Evolutionary conservation across 371 early-diverging fungal species (phyloP), one percentile per base, ranked within the genome.

Genomic region (Apophysomyces elegans): DNA sequence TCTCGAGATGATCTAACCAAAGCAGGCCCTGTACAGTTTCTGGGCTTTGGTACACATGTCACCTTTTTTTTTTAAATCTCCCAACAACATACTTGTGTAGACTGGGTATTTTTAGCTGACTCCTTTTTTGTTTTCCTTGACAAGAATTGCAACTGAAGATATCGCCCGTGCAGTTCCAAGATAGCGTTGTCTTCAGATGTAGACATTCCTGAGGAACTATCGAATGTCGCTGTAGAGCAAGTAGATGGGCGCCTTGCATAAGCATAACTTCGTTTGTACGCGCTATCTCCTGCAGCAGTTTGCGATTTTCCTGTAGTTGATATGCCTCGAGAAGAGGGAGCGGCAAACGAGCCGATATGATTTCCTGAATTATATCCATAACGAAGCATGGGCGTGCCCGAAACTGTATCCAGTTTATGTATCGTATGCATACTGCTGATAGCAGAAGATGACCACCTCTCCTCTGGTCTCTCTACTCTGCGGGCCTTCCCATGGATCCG

Each of bases 141-240:
- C 2, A 67, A 16, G 13, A 36, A 58, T 67, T 62, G 50, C 58
- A 58, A 58, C 39, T 62, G 67, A 2, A 62, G 35, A 58, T 62
- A 67, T 14, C 38, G 43, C n/a, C 58, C 59, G 38, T 67, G 62
- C 18, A 45, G 35, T 5, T 50, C 16, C 8, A 59, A 44, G 16
- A 65, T 16, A 1, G 35, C 26, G 18, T 59, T 46, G 18, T 50
- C 21, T 21, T 50, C 18, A 3, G 32, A 26, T 26, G 32, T 26
- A 26, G 32, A 26, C 54, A 50, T 21, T 21, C 16, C 54, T 1
- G 32, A 50, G 4, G 54, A 16, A 21, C 21, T 50, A 32, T 50
- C 54, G 4, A 50, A 7, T 5, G 54, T 50, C 7, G 54, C n/a
- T 26, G 21, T 5, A 16, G 54, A 50, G 11, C 54, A 18, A 21